Percentiles rank a stretch among this genome's conserved stretches.
Conservation (phyloP, 371 early-diverging fungal genomes). For the Mucor saturninus region DNA sequence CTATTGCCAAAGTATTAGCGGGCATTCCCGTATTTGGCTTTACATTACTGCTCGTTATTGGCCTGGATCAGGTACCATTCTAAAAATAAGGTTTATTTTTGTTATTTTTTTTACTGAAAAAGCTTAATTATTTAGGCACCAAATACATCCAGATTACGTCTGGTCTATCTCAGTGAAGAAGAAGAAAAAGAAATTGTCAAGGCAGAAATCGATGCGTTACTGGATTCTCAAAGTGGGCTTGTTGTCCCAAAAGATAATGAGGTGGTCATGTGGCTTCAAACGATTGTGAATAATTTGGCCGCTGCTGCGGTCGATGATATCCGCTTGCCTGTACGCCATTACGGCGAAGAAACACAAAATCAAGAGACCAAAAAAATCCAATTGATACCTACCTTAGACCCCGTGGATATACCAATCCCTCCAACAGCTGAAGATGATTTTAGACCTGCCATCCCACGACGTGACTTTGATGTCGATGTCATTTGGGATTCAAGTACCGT, state of each 20-base stretch:
- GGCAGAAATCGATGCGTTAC: slow-evolving; percentile 34
- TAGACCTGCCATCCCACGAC: slow-evolving; percentile 13
- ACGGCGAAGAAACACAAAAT: slow-evolving; percentile 6
- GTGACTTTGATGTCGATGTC: slow-evolving; percentile 36
- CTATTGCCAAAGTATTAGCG: slow-evolving; percentile 41
- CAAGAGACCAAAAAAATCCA: slow-evolving; percentile 6
- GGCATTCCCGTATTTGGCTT: slow-evolving; percentile 51
- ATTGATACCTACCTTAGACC: neutral
- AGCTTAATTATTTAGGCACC: slow-evolving; percentile 42
- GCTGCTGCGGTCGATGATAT: slow-evolving; percentile 47
- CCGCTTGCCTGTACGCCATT: slow-evolving; percentile 44
- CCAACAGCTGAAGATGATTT: slow-evolving; percentile 1
- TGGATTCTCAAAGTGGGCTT: slow-evolving; percentile 36
- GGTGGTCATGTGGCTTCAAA: slow-evolving; percentile 43
- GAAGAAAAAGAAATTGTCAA: slow-evolving; percentile 51
- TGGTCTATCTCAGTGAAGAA: slow-evolving; percentile 60
- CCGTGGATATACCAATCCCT: neutral
- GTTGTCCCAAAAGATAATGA: slow-evolving; percentile 42
- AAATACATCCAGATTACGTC: slow-evolving; percentile 61
- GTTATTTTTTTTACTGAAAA: no score
- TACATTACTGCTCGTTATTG: slow-evolving; percentile 39
- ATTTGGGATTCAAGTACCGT: slow-evolving; percentile 46
- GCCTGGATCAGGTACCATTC: slow-evolving; percentile 45
- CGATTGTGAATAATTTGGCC: slow-evolving; percentile 45
- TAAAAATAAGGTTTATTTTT: neutral